Percentiles rank a stretch among this genome's conserved stretches.
Evolutionary conservation across 2,329 filamentous ascomycete genomes (phyloP).

Genomic region (Penicillium aurantiogriseum): DNA sequence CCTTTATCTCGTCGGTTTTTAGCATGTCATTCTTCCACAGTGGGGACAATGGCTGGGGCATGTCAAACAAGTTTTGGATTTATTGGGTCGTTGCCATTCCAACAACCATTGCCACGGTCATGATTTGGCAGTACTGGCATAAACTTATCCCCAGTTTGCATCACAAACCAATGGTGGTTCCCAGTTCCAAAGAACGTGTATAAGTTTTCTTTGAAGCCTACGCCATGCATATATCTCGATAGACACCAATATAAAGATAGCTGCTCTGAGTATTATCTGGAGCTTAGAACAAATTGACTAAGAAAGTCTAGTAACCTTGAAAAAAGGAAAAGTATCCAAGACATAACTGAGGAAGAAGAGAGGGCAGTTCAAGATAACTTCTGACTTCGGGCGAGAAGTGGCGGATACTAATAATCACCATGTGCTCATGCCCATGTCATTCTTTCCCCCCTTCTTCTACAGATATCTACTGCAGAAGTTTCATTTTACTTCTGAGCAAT

Average conservation of each 20-base stretch:
- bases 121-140: not conserved
- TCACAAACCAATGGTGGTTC: not conserved
- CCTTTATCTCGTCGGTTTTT: not conserved
- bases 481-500: not conserved
- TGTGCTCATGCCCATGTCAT: slow-evolving; percentile 9
- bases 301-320: not conserved
- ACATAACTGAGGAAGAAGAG: not conserved
- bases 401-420: not conserved
- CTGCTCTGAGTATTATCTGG: too few species aligned
- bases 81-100: not conserved
- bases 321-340: not conserved
- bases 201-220: not conserved
- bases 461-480: not conserved
- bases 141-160: not conserved
- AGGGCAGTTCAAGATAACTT: not conserved
- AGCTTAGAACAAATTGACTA: too few species aligned
- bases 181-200: not conserved
- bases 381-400: not conserved
- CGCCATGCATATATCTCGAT: too few species aligned
- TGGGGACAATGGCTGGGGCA: not conserved
- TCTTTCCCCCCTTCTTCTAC: not conserved
- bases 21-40: not conserved
- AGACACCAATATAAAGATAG: too few species aligned
- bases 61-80: not conserved
- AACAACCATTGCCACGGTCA: not conserved